Conservation (phyloP, 75 land plant species). For the Azolla pinnata region DNA sequence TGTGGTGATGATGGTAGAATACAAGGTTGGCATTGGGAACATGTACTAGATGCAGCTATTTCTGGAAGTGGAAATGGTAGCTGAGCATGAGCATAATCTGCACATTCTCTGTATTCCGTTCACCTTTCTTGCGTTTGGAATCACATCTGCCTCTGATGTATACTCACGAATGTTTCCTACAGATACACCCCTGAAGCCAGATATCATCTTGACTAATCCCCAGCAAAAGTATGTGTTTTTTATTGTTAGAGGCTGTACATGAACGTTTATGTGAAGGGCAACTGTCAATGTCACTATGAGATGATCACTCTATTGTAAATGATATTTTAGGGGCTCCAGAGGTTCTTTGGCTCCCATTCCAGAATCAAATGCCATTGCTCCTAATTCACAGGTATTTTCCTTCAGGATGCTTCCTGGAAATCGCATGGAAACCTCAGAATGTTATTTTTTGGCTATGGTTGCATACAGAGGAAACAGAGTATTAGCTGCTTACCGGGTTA, state of each 20-base stretch:
- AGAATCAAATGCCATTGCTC: conserved; percentile 70
- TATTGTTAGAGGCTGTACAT: background rate
- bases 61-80: background rate
- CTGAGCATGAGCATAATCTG: background rate
- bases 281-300: background rate
- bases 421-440: too few relatives aligned
- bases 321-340: conserved; percentile 53
- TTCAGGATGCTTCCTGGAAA: too few relatives aligned
- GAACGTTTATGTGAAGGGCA: background rate
- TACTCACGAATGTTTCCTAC: background rate
- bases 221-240: conserved; percentile 49
- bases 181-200: conserved; percentile 32
- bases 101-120: background rate
- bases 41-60: conserved; percentile 12
- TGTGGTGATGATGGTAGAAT: conserved; percentile 85
- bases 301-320: background rate
- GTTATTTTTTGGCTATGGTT: too few relatives aligned
- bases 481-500: too few relatives aligned
- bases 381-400: conserved; percentile 38
- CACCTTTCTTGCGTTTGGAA: background rate
- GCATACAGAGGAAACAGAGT: too few relatives aligned
- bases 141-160: background rate
- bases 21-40: conserved; percentile 59
- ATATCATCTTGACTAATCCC: conserved; percentile 50
- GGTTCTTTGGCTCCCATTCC: conserved; percentile 68